Base-by-base conservation (phyloP, 352 stramenopile genomes). In the Globisporangium spinosum region DNA sequence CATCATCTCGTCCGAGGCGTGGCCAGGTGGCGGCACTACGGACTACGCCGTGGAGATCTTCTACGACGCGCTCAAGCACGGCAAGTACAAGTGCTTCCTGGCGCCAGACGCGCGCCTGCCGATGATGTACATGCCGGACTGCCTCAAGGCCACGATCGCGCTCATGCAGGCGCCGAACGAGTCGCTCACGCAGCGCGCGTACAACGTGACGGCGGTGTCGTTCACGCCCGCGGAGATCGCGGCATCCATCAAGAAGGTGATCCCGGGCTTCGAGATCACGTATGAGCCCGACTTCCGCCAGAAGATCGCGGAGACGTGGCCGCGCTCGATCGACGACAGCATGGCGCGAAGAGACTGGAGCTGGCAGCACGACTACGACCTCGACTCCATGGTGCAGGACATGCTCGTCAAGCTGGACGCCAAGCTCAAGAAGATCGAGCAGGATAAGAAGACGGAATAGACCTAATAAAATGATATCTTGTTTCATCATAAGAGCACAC, bases 81-180 rank as follows among this genome's bases (percentile, higher is more conserved):
- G 85, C 77, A 89, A 86, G 68, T 98, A 98, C 81, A 95, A 82
- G 64, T 97, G 89, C 64, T 98, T 97, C 71, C 64, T 98, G 5
- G 62, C 80, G 56, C 76, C 78, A 12, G 77, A 96, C 59, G 87
- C 91, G 15, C 82, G 83, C 45, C 70, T 98, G 76, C 92, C 92
- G 29, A 98, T 98, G 91, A 98, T 98, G 89, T 97, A 98, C 89
- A 98, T 98, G 91, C 89, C 89, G 27, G 92, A 98, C 74, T 96
- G 87, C 63, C 77, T 98, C 32, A 92, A 94, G 68, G 90, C 86
- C 17, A 97, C 92, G 9, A 60, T 94, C 40, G 78, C 86, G 40
- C 77, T 98, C 23, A 75, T 98, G 45, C 77, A 93, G 65, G 90
- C 90, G 0, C 78, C 81, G 3, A 75, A 79, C 27, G 74, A 87